A percentile compares a stretch with the other conserved stretches of the same genome.
Evolutionary conservation across 163 green algal species (phyloP).

Genomic region (Volvox carteri): DNA sequence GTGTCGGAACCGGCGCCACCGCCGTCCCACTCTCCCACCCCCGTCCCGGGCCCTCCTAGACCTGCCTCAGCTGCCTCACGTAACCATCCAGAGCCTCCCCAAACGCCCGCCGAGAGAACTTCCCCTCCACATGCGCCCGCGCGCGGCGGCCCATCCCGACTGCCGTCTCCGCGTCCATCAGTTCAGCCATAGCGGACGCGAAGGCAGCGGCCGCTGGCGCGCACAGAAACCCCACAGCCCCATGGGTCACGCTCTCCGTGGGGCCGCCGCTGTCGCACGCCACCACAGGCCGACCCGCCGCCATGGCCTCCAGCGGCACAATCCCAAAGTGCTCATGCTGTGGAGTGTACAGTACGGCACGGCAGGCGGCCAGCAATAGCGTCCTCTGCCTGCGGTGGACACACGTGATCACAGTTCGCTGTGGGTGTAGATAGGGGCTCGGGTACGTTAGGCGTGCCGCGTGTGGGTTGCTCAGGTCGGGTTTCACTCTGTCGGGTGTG

Average conservation of each 20-base stretch:
- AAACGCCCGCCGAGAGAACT: constrained; percentile 84
- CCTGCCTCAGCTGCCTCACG: too few species aligned
- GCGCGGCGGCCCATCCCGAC: constrained; percentile 71
- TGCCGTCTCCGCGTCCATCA: constrained; percentile 62
- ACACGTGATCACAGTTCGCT: neutral
- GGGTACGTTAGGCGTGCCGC: too few species aligned
- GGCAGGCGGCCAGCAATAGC: constrained; percentile 71
- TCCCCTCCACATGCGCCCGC: constrained; percentile 67
- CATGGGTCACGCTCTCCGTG: constrained; percentile 85
- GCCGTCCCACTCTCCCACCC: too few species aligned
- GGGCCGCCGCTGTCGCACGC: constrained; percentile 93
- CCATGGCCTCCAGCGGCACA: constrained; percentile 97
- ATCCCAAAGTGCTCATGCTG: constrained; percentile 98
- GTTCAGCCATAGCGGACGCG: constrained; percentile 73
- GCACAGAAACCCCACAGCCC: constrained; percentile 83
- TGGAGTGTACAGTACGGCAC: constrained; percentile 94
- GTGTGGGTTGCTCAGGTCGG: too few species aligned
- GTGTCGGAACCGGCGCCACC: too few species aligned
- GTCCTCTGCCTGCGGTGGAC: constrained; percentile 59
- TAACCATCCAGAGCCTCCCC: constrained; percentile 74
- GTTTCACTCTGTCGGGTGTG: too few species aligned
- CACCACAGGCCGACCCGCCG: constrained; percentile 87
- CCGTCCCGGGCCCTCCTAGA: too few species aligned
- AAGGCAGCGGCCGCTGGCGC: constrained; percentile 73
- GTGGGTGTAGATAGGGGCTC: too few species aligned